A percentile compares a stretch with the other conserved stretches of the same genome.
phyloP scores from a whole-genome alignment of 78 protist species.

The Bigelowiella natans region DNA sequence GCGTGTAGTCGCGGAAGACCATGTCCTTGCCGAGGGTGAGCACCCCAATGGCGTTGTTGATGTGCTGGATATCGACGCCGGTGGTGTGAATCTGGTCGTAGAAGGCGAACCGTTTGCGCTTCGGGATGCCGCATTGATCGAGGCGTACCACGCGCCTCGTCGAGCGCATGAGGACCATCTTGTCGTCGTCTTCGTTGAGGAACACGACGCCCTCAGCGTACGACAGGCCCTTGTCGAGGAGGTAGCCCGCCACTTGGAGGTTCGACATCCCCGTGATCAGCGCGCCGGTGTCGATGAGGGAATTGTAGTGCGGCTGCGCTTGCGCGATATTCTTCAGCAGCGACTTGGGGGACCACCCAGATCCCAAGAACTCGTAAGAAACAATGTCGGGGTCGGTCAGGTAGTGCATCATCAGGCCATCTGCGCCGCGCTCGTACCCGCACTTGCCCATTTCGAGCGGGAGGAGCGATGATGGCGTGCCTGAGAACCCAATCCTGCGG shows the following conservation, averaged over 20 bases:
- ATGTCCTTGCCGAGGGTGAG: conserved; percentile 62
- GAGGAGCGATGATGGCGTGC: conserved; percentile 37
- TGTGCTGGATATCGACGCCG: conserved; percentile 48
- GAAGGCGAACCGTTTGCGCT: conserved; percentile 41
- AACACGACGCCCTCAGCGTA: conserved; percentile 40
- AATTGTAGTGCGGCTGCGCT: not conserved
- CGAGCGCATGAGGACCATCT: conserved; percentile 22
- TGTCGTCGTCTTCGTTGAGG: conserved; percentile 35
- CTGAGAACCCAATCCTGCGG: conserved; percentile 40
- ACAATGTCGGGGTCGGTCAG: not conserved
- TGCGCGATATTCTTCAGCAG: not conserved
- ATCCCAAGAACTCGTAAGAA: not conserved
- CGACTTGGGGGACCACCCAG: not conserved
- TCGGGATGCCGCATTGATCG: conserved; percentile 44
- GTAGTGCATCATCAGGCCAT: conserved; percentile 23
- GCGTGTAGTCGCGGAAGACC: conserved; percentile 48
- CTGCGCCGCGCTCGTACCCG: conserved; percentile 29
- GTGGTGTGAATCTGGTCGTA: conserved; percentile 55
- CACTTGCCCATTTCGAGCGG: conserved; percentile 36
- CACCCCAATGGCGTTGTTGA: conserved; percentile 34
- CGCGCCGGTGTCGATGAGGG: conserved; percentile 57
- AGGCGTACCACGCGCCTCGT: conserved; percentile 32
- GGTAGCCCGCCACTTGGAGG: conserved; percentile 36
- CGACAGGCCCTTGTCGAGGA: conserved; percentile 16
- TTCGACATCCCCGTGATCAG: conserved; percentile 40